Conservation (phyloP, 2,329 filamentous ascomycete genomes). For the Laburnicola sp. region DNA sequence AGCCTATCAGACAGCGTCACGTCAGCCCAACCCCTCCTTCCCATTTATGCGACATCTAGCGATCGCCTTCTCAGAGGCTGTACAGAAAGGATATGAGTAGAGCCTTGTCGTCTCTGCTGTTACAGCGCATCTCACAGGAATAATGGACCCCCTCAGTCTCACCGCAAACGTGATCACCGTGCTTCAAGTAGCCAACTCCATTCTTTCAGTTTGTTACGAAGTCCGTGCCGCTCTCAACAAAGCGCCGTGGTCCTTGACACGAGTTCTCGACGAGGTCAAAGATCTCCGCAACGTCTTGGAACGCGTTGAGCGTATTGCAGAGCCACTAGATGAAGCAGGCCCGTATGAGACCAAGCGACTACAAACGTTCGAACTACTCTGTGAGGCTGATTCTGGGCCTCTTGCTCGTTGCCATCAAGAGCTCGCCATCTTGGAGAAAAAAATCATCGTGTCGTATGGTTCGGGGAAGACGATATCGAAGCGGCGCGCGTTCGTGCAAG, state of each 20-base stretch:
- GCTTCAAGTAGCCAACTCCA: not conserved
- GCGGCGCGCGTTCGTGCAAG: constrained; percentile 1
- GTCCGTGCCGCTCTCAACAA: constrained; percentile 4
- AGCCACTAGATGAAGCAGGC: not conserved
- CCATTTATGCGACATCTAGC: no score
- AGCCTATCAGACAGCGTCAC: no score
- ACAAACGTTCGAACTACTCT: not conserved
- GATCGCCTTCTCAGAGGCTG: no score
- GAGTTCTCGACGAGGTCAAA: constrained; percentile 3
- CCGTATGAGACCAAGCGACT: not conserved
- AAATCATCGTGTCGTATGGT: not conserved
- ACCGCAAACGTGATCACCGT: constrained; percentile 6
- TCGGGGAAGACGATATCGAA: not conserved
- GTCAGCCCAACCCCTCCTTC: no score
- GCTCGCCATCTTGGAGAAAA: not conserved
- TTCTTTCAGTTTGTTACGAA: constrained; percentile 10
- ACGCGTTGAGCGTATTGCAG: not conserved
- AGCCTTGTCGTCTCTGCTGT: no score
- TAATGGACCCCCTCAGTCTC: constrained; percentile 8
- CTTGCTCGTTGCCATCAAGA: not conserved
- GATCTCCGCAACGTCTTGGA: constrained; percentile 8
- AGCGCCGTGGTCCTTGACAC: constrained; percentile 4
- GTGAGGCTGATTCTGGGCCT: not conserved
- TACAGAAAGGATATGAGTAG: no score
- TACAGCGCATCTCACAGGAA: no score